Evolutionary conservation across 495 filamentous ascomycete species (phyloP), one percentile per base, ranked within the genome.

Genomic region (Aspergillus coremiiformis): DNA sequence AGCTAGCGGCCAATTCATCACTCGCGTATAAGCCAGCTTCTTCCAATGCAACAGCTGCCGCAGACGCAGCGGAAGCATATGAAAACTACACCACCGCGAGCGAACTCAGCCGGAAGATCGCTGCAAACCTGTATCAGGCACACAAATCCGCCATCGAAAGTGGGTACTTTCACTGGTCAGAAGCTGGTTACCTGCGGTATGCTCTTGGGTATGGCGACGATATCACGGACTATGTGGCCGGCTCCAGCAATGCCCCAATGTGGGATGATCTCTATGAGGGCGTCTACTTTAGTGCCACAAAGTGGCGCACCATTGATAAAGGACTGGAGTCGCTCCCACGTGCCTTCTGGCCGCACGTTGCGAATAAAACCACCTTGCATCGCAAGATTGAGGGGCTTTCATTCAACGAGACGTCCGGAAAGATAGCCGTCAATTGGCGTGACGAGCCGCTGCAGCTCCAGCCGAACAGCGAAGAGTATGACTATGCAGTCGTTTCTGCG

Each of bases 281-380:
- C 4, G 68, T 78, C 14, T 86, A 86, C 56, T 87, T 87, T 60
- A 57, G 58, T 5, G 81, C 82, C 0, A 76, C 77, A 0, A 65
- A 69, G 3, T 86, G 80, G 78, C 70, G 64, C 27, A 87, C 84
- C 3, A 87, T 87, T 52, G 79, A 87, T 53, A 78, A 83, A 49
- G 78, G 78, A 14, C 65, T 87, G 0, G 77, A 76, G 51, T 75
- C 75, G 1, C 73, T 87, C 4, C 82, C 84, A 0, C 59, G 70
- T 1, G 78, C 84, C 7, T 85, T 87, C 68, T 72, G 72, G 29
- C 84, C 84, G 0, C 70, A 77, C 17, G 73, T 87, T 21, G 63
- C 69, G 21, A 66, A 79, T 11, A 73, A 72, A 20, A 78, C 78
- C 0, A 77, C 72, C n/a, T 71, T 84, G 41, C 67, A 71, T 58